A percentile compares a stretch with the other conserved stretches of the same genome.
Conservation (phyloP, 2,329 filamentous ascomycete genomes). For the Stylonectria norvegica region DNA sequence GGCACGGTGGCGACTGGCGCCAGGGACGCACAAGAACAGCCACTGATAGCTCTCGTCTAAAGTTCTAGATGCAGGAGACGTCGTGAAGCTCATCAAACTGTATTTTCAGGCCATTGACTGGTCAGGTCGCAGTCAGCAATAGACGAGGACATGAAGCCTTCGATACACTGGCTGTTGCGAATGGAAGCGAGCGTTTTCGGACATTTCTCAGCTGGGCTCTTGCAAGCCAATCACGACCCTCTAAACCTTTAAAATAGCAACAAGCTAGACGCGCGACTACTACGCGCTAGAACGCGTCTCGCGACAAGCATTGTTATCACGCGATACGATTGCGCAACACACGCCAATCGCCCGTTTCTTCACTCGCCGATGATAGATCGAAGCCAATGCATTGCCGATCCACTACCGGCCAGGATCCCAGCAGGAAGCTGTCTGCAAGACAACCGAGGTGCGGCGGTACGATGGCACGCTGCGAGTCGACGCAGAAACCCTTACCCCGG, state of each 20-base stretch:
- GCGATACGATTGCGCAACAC: neutral
- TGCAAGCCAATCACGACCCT: conserved; percentile 16
- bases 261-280: conserved; percentile 10
- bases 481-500: too few species aligned
- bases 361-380: conserved; percentile 10
- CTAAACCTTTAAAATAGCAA: conserved; percentile 11
- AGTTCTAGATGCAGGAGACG: neutral
- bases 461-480: too few species aligned
- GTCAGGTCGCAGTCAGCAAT: neutral
- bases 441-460: too few species aligned
- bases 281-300: conserved; percentile 12
- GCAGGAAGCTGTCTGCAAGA: too few species aligned
- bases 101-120: conserved; percentile 10
- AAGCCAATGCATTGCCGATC: conserved; percentile 25
- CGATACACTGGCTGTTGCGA: conserved; percentile 22
- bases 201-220: conserved; percentile 13
- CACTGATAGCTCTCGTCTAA: too few species aligned
- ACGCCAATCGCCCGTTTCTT: conserved; percentile 9
- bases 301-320: too few species aligned
- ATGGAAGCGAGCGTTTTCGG: conserved; percentile 20
- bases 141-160: too few species aligned
- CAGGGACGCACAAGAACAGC: too few species aligned
- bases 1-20: neutral
- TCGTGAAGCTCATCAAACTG: neutral
- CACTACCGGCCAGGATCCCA: too few species aligned